Percentiles rank a stretch among this genome's conserved stretches.
phyloP scores from a whole-genome alignment of 352 stramenopile species.

The Phytophthora pinifolia region DNA sequence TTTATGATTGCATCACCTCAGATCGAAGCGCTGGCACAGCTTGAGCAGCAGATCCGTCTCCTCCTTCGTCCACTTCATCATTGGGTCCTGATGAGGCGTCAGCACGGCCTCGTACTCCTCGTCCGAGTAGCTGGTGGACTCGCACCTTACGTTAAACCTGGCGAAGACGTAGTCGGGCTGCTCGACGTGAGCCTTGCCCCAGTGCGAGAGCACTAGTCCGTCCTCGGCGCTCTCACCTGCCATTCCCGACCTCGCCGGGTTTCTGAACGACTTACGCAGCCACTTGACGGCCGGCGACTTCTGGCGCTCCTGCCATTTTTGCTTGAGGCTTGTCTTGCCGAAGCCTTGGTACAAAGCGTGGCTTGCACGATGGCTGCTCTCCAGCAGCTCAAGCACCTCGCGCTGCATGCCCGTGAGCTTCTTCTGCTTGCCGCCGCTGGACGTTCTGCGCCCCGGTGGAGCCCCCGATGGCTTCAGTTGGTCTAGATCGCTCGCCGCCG shows the following conservation, averaged over 20 bases:
- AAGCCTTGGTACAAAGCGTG: constrained; percentile 65
- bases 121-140: constrained; percentile 48
- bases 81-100: constrained; percentile 39
- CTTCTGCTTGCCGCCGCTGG: constrained; percentile 37
- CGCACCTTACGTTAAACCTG: constrained; percentile 62
- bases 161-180: constrained; percentile 68
- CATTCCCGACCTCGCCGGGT: constrained; percentile 48
- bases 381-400: constrained; percentile 63
- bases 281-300: constrained; percentile 56
- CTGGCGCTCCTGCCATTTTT: constrained; percentile 63
- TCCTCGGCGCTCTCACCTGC: constrained; percentile 38
- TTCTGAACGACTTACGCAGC: constrained; percentile 63
- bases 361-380: constrained; percentile 60
- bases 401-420: constrained; percentile 69
- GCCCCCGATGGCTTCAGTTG: constrained; percentile 52
- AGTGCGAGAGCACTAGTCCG: constrained; percentile 58
- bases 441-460: constrained; percentile 18
- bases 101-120: constrained; percentile 54
- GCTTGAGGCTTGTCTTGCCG: constrained; percentile 56
- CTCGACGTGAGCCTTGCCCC: constrained; percentile 60
- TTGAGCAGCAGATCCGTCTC: constrained; percentile 60
- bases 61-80: constrained; percentile 65
- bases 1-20: constrained; percentile 26
- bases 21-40: constrained; percentile 53
- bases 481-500: constrained; percentile 37